Evolutionary conservation across 2,329 filamentous ascomycete species (phyloP), one percentile per base, ranked within the genome.

Genomic region (Leptographium procerum): DNA sequence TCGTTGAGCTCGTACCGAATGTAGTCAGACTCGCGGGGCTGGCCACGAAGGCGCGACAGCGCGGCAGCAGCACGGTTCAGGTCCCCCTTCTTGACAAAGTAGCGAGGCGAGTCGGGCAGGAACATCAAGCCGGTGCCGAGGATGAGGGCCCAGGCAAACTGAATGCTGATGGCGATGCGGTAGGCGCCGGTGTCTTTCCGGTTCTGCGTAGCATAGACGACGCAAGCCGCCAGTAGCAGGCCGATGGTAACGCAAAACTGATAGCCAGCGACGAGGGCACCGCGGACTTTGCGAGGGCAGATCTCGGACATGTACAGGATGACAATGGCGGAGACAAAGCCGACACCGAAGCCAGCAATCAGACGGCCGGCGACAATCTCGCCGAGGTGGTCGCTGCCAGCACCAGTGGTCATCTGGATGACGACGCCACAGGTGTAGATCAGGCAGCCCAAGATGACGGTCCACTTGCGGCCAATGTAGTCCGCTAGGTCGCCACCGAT

Each of bases 301-400:
- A 91, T 89, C 74, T 91, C 89, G 54, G 86, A 89, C 88, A 94
- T 92, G 81, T 94, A 91, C 61, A 91, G 77, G 68, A 91, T 89
- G 71, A 91, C 84, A 66, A 90, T 84, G 66, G 88, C 86, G 10
- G 86, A 89, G 65, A 88, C 86, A 69, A 90, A 90, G 68, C 88
- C 88, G 66, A 91, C 87, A 77, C 88, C 88, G 59, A 90, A 70
- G 70, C 88, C 88, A 53, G 87, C 85, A 65, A 92, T 73, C 59
- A 91, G 73, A 78, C 88, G 87, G 69, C 88, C 88, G 59, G 82
- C 80, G 26, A 89, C 85, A 60, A 91, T 83, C 61, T 83, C 76
- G 59, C 77, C 82, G 14, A 87, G 74, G 43, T 77, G 75, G 57
- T 76, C 70, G 45, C 78, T 75, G 57, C 68, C 67, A 24, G 67